phyloP scores from a whole-genome alignment of 2,329 filamentous ascomycete genomes.

The Ophiostoma sp. region DNA sequence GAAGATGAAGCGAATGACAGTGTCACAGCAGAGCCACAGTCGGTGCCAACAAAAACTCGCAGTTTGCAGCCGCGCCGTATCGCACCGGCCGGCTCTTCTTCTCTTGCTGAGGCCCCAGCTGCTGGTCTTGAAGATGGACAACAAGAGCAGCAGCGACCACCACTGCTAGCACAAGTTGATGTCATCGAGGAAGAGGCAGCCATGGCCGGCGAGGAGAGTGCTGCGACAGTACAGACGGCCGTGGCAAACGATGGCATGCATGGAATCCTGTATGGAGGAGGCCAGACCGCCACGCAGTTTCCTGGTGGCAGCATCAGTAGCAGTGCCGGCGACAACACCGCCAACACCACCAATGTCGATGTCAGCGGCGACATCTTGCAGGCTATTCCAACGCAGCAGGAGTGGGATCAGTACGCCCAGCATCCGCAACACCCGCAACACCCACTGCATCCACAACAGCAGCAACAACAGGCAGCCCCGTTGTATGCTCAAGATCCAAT shows the following conservation, averaged over 20 bases:
- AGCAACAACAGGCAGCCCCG: background rate
- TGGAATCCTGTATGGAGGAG: background rate
- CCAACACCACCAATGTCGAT: background rate
- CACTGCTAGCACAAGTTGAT: background rate
- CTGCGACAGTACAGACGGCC: too few relatives aligned
- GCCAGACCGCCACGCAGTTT: background rate
- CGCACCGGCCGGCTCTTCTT: background rate
- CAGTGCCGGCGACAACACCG: background rate
- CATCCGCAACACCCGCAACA: background rate
- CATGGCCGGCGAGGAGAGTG: background rate
- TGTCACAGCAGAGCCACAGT: background rate
- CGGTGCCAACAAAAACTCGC: background rate
- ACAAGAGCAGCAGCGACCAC: conserved; percentile 18
- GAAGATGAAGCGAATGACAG: conserved; percentile 39
- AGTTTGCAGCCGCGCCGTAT: background rate
- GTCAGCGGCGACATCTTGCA: background rate
- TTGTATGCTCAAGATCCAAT: background rate
- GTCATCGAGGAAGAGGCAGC: background rate
- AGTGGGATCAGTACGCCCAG: background rate
- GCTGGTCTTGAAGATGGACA: background rate
- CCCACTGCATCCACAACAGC: background rate
- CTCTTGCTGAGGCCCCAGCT: background rate
- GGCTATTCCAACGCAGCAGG: background rate
- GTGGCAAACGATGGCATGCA: background rate
- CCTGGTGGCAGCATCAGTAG: background rate